phyloP scores from a whole-genome alignment of 1,284 basidiomycete species.

The Pseudozyma tsukubaensis region DNA sequence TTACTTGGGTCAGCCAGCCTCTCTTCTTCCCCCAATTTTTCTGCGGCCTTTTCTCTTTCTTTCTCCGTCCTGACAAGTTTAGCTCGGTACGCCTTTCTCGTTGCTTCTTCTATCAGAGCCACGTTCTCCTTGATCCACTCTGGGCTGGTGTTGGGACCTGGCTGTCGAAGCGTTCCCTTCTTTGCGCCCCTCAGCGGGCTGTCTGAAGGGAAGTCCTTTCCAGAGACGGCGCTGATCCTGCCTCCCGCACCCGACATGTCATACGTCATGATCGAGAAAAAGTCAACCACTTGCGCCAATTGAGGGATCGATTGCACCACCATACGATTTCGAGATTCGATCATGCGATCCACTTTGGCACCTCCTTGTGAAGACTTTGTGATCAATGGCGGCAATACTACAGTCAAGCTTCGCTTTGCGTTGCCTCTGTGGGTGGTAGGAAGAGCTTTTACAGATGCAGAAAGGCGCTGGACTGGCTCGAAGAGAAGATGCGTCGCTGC shows the following conservation, averaged over 20 bases:
- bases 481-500: constrained; percentile 45
- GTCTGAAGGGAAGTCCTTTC: constrained; percentile 27
- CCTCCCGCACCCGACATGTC: constrained; percentile 46
- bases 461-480: constrained; percentile 29
- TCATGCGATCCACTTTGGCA: constrained; percentile 8
- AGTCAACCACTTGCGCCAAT: constrained; percentile 42
- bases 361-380: constrained; percentile 22
- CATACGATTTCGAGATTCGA: constrained; percentile 37
- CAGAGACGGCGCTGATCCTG: constrained; percentile 6
- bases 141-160: constrained; percentile 50
- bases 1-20: constrained; percentile 29
- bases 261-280: constrained; percentile 54
- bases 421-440: background rate
- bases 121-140: constrained; percentile 45
- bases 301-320: constrained; percentile 41
- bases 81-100: constrained; percentile 6
- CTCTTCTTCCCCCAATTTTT: constrained; percentile 10
- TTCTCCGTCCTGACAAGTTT: constrained; percentile 6
- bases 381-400: constrained; percentile 42
- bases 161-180: constrained; percentile 31
- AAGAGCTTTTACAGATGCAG: constrained; percentile 7
- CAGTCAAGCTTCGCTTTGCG: constrained; percentile 12
- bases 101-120: constrained; percentile 16
- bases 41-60: background rate
- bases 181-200: constrained; percentile 45